Conservation (phyloP, 257 asterid species). For the Solanum medicagineum region DNA sequence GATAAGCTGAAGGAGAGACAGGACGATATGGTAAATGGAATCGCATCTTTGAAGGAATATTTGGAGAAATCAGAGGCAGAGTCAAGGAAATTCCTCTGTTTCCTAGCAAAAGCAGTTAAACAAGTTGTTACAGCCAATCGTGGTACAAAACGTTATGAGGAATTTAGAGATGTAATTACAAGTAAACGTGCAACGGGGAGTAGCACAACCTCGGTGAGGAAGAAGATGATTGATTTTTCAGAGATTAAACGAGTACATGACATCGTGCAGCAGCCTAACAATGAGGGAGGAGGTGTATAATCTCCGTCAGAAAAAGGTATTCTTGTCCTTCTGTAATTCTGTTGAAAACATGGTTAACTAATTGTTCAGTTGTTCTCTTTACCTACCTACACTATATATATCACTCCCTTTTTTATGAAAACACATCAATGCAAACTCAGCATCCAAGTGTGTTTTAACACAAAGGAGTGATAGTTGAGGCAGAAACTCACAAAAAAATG, state of each 20-base stretch:
- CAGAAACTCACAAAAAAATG: neutral
- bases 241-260: neutral
- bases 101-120: constrained; percentile 11
- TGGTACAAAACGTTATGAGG: neutral
- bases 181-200: neutral
- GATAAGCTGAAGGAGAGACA: constrained; percentile 19
- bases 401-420: neutral
- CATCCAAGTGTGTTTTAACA: neutral
- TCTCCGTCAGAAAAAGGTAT: neutral
- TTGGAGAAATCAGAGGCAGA: neutral
- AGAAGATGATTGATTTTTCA: neutral
- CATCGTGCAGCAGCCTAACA: neutral
- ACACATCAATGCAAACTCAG: neutral
- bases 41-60: constrained; percentile 4
- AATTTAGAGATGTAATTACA: neutral
- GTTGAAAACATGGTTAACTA: neutral
- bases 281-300: neutral
- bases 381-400: neutral
- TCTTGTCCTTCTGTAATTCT: neutral
- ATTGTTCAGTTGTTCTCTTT: neutral
- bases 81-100: neutral
- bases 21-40: constrained; percentile 3
- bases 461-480: neutral
- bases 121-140: neutral
- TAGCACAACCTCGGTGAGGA: constrained; percentile 1